Evolutionary conservation across 2,329 filamentous ascomycete genomes (phyloP).

Genomic region (Dactylellina sp.): DNA sequence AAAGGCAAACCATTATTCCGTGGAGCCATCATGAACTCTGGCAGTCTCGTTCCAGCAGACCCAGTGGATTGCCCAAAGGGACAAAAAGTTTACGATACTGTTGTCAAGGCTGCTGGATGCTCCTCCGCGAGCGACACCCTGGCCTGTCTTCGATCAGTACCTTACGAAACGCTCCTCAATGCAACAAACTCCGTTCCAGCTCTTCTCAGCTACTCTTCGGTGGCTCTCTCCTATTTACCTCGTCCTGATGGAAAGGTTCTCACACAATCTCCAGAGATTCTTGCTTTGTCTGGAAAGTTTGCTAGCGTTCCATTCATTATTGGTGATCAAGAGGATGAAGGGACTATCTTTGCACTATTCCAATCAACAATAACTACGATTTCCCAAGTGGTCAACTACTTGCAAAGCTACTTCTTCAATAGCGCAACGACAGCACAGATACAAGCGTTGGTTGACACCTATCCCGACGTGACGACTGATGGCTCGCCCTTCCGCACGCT

Average conservation of each 20-base stretch:
- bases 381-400: conserved; percentile 71
- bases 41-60: conserved; percentile 72
- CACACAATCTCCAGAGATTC: conserved; percentile 75
- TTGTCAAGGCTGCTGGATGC: conserved; percentile 73
- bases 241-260: conserved; percentile 72
- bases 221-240: conserved; percentile 69
- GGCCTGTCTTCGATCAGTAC: conserved; percentile 73
- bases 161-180: conserved; percentile 71
- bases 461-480: conserved; percentile 69
- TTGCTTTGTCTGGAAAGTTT: conserved; percentile 72
- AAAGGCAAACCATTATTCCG: conserved; percentile 81
- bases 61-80: conserved; percentile 75
- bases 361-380: conserved; percentile 76
- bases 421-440: conserved; percentile 69
- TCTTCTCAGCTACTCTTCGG: conserved; percentile 71
- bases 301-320: conserved; percentile 74
- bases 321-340: conserved; percentile 76
- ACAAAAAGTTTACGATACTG: conserved; percentile 73
- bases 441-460: conserved; percentile 71
- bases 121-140: conserved; percentile 70
- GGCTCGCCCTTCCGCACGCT: conserved; percentile 80
- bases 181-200: conserved; percentile 70
- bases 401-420: conserved; percentile 72
- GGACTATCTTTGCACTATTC: conserved; percentile 75
- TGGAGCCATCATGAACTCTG: conserved; percentile 81